A percentile compares a stretch with the other conserved stretches of the same genome.
phyloP scores from a whole-genome alignment of 331 rosid species.

The Rhamnella rubrinervis region DNA sequence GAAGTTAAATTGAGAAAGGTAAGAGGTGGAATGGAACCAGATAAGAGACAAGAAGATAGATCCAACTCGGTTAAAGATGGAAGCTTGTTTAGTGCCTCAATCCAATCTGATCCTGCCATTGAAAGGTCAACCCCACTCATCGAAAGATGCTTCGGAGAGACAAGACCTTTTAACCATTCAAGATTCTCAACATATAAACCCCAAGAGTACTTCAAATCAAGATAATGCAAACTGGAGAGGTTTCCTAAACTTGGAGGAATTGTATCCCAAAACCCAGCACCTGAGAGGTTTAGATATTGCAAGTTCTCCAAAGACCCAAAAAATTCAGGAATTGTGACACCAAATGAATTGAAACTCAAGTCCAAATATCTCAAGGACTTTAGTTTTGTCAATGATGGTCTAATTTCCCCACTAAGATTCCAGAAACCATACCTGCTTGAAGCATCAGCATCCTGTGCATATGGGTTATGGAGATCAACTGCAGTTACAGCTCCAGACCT shows the following conservation, averaged over 20 bases:
- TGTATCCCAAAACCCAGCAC: constrained; percentile 32
- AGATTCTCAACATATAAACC: constrained; percentile 23
- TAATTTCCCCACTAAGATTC: constrained; percentile 44
- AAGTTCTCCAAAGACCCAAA: constrained; percentile 35
- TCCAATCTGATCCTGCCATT: constrained; percentile 24
- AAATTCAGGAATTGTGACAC: constrained; percentile 25
- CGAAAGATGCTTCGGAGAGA: constrained; percentile 32
- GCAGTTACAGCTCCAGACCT: constrained; percentile 16
- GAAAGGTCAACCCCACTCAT: constrained; percentile 39
- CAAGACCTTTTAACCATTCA: constrained; percentile 37
- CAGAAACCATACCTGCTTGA: constrained; percentile 30
- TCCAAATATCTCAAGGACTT: constrained; percentile 38
- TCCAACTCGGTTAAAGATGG: constrained; percentile 30
- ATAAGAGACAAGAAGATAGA: constrained; percentile 19
- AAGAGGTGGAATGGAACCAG: constrained; percentile 27
- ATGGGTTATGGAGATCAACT: constrained; percentile 35
- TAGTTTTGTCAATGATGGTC: constrained; percentile 43
- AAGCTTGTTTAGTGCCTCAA: constrained; percentile 19
- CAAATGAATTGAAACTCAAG: constrained; percentile 41
- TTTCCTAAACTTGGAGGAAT: constrained; percentile 41
- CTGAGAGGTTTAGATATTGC: constrained; percentile 41
- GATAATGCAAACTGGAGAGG: constrained; percentile 35
- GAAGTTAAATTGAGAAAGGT: constrained; percentile 32
- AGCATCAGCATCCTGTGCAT: constrained; percentile 5
- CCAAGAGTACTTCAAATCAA: constrained; percentile 12